phyloP scores from a whole-genome alignment of 2,329 filamentous ascomycete species.

The Colletotrichum sp. region DNA sequence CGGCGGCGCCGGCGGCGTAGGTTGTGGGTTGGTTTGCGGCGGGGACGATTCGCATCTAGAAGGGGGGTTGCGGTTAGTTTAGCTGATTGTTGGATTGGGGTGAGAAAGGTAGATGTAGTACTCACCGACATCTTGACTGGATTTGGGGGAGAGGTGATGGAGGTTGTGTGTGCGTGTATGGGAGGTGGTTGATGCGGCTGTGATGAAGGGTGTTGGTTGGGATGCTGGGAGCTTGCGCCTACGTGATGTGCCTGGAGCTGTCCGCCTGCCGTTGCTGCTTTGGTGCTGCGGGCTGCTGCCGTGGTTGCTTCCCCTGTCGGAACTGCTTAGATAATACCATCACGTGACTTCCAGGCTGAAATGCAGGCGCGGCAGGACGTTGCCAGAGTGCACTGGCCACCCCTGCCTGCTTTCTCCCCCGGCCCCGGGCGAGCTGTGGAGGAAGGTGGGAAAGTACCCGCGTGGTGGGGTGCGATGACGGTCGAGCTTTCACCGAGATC shows the following conservation, averaged over 20 bases:
- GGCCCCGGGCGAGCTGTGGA: neutral
- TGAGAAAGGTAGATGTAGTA: conserved; percentile 2
- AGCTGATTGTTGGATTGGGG: too few species aligned
- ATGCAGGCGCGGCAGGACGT: conserved; percentile 4
- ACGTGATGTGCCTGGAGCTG: conserved; percentile 23
- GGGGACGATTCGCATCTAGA: conserved; percentile 84
- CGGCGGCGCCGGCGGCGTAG: conserved; percentile 71
- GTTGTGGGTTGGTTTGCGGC: conserved; percentile 67
- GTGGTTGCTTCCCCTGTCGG: neutral
- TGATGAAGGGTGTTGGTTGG: neutral
- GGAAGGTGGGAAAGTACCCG: neutral
- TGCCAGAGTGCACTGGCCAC: neutral
- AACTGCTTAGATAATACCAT: neutral
- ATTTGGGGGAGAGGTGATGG: neutral
- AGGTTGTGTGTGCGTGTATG: neutral
- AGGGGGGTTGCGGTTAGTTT: neutral
- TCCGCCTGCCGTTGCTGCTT: neutral
- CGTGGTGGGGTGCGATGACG: conserved; percentile 3
- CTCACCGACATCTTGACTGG: conserved; percentile 52
- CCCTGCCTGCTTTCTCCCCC: neutral
- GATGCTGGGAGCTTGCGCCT: conserved; percentile 21
- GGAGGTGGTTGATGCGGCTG: neutral
- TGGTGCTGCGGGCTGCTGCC: neutral
- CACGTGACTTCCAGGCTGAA: conserved; percentile 21
- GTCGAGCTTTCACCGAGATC: conserved; percentile 15